These are phyloP conservation scores for Tilletia caries DNA, from an alignment of 1,284 basidiomycete genomes.

Conservation along the genomic window DNA sequence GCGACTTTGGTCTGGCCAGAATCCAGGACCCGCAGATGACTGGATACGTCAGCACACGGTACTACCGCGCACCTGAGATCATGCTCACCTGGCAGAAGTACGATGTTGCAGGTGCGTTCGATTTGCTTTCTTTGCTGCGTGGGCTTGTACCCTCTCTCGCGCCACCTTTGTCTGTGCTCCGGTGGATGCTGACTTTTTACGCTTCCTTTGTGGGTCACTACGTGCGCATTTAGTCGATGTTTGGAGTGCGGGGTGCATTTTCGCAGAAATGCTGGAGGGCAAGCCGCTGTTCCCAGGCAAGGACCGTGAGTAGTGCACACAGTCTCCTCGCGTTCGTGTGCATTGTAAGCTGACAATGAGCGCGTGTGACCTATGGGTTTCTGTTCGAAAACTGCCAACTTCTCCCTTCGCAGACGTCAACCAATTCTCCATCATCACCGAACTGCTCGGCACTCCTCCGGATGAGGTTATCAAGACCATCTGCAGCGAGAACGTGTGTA, in stretches of 20 bases:
- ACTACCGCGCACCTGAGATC: conserved; percentile 98
- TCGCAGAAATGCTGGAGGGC: conserved; percentile 98
- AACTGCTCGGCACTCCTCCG: conserved; percentile 91
- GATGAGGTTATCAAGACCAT: conserved; percentile 99
- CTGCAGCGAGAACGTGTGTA: conserved; percentile 86
- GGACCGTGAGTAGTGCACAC: conserved; percentile 62
- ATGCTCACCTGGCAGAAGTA: conserved; percentile 99
- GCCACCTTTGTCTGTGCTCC: too few relatives aligned
- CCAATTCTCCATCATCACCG: conserved; percentile 99
- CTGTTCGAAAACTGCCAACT: background rate
- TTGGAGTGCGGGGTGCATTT: conserved; percentile 99
- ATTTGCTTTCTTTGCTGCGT: background rate
- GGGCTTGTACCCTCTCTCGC: too few relatives aligned
- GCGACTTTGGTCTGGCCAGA: conserved; percentile 95
- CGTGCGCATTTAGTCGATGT: conserved; percentile 82
- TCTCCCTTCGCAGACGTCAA: conserved; percentile 72
- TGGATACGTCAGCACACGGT: conserved; percentile 96
- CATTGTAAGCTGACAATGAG: too few relatives aligned
- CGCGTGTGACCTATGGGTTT: background rate
- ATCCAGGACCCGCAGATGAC: conserved; percentile 98
- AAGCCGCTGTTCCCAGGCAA: conserved; percentile 99
- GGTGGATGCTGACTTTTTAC: conserved; percentile 1
- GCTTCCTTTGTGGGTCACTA: background rate
- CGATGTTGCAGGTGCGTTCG: conserved; percentile 67
- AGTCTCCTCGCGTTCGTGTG: too few relatives aligned